Evolutionary conservation across 2,329 filamentous ascomycete species (phyloP).

Genomic region (Aspergillus bombycis): DNA sequence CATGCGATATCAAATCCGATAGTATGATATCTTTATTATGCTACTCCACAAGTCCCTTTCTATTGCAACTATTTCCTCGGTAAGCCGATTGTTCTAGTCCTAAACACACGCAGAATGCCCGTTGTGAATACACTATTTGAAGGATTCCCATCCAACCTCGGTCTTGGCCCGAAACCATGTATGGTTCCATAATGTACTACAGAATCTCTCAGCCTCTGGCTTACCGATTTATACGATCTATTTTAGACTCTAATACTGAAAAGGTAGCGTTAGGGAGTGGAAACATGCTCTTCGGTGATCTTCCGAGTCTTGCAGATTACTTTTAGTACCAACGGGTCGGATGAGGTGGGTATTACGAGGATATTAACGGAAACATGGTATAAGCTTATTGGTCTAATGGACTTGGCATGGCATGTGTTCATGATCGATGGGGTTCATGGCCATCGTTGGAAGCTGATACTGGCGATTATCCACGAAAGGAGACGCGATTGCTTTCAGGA

Average conservation of each 20-base stretch:
- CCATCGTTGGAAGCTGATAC: background rate
- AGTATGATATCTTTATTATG: no score
- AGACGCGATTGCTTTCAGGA: background rate
- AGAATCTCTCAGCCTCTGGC: background rate
- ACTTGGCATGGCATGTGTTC: background rate
- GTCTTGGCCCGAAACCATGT: background rate
- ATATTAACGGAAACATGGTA: background rate
- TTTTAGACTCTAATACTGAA: background rate
- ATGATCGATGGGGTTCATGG: background rate
- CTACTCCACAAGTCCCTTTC: no score
- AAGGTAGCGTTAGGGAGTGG: background rate
- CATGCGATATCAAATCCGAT: no score
- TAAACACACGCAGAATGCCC: background rate
- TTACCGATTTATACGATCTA: background rate
- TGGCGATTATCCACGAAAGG: background rate
- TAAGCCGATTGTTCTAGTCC: no score
- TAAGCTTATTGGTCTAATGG: background rate
- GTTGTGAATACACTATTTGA: background rate
- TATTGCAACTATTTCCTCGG: no score
- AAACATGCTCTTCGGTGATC: background rate
- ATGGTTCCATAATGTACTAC: background rate
- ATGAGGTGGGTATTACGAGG: no score
- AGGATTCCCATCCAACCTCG: background rate
- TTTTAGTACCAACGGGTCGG: background rate
- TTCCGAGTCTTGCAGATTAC: background rate